These are phyloP conservation scores for Calonectria multiphialidica DNA, from an alignment of 2,329 filamentous ascomycete species.

Conservation along the genomic window DNA sequence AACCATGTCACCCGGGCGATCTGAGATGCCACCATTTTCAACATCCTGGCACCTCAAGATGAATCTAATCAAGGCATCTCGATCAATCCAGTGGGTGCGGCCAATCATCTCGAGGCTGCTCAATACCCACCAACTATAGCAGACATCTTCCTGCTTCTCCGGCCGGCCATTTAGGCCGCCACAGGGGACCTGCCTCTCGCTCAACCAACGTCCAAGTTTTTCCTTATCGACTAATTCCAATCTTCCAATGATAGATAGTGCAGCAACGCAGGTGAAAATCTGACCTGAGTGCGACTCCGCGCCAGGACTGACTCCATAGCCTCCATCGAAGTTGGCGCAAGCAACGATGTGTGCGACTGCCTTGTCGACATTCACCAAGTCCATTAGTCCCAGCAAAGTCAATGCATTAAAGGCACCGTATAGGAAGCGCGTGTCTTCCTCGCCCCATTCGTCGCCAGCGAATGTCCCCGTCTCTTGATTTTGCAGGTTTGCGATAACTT, in stretches of 20 bases:
- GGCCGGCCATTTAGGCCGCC: slow-evolving; percentile 94
- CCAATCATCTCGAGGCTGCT: slow-evolving; percentile 92
- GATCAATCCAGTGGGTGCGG: slow-evolving; percentile 93
- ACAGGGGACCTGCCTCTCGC: slow-evolving; percentile 87
- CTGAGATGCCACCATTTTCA: slow-evolving; percentile 86
- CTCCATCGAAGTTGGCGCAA: slow-evolving; percentile 95
- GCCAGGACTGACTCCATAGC: slow-evolving; percentile 89
- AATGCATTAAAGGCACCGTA: slow-evolving; percentile 92
- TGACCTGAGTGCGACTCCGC: slow-evolving; percentile 96
- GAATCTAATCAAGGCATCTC: slow-evolving; percentile 80
- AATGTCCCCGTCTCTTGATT: slow-evolving; percentile 87
- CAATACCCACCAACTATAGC: slow-evolving; percentile 99
- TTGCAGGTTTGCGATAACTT: slow-evolving; percentile 85
- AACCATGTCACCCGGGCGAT: slow-evolving; percentile 93
- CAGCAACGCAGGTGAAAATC: slow-evolving; percentile 93
- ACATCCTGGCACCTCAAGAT: slow-evolving; percentile 91
- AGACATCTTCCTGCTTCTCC: slow-evolving; percentile 96
- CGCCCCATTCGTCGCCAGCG: slow-evolving; percentile 95
- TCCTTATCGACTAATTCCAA: slow-evolving; percentile 87
- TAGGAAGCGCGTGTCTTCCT: slow-evolving; percentile 94
- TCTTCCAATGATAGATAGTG: slow-evolving; percentile 84
- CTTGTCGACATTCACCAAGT: slow-evolving; percentile 81
- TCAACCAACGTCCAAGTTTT: slow-evolving; percentile 88
- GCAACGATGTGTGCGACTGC: slow-evolving; percentile 83
- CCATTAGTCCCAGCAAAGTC: slow-evolving; percentile 81